Conservation (phyloP, 1,284 basidiomycete species). For the Leucoagaricus sp. region DNA sequence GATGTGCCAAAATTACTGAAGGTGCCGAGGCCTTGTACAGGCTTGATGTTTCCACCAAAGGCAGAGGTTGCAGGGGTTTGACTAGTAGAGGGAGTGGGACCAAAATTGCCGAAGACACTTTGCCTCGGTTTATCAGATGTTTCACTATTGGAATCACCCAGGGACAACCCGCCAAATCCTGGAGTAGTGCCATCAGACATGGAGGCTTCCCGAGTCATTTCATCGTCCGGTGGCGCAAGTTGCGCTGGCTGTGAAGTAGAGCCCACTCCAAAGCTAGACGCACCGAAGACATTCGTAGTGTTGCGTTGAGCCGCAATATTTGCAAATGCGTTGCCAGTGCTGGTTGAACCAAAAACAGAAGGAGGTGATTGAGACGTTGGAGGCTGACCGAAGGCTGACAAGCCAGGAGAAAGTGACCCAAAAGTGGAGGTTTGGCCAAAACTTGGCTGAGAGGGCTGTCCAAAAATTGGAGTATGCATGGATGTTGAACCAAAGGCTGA, state of each 20-base stretch:
- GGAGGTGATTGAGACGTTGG: slow-evolving; percentile 2
- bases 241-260: slow-evolving; percentile 18
- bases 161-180: slow-evolving; percentile 33
- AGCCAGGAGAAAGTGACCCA: slow-evolving; percentile 15
- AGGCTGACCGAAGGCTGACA: slow-evolving; percentile 26
- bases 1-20: slow-evolving; percentile 26
- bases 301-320: slow-evolving; percentile 17
- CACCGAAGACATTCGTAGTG: slow-evolving; percentile 28
- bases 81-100: slow-evolving; percentile 17
- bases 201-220: slow-evolving; percentile 26
- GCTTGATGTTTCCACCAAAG: slow-evolving; percentile 34
- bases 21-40: slow-evolving; percentile 39
- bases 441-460: slow-evolving; percentile 21
- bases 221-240: slow-evolving; percentile 26
- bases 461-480: slow-evolving; percentile 21
- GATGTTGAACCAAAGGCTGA: slow-evolving; percentile 9
- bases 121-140: slow-evolving; percentile 15
- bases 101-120: slow-evolving; percentile 37
- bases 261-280: slow-evolving; percentile 27
- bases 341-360: slow-evolving; percentile 9
- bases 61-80: slow-evolving; percentile 21
- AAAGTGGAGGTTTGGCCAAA: slow-evolving; percentile 22
- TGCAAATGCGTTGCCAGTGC: slow-evolving; percentile 19
- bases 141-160: slow-evolving; percentile 30
- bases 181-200: slow-evolving; percentile 35